Evolutionary conservation across 148 eudicot genomes (phyloP).

Genomic region (Agrostemma githago): DNA sequence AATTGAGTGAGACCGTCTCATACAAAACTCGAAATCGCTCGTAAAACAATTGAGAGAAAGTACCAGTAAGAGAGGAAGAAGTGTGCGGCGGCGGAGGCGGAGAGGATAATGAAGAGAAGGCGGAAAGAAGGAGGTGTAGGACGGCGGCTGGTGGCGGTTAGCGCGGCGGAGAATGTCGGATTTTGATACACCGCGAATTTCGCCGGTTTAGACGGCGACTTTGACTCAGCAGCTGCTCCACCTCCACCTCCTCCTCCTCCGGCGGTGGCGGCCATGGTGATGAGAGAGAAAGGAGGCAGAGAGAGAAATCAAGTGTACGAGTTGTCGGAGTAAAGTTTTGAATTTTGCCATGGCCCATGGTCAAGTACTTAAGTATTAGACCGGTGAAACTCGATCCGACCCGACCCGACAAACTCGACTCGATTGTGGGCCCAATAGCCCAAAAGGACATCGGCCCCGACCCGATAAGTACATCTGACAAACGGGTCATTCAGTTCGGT

Average conservation of each 20-base stretch:
- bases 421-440: no score
- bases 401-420: no score
- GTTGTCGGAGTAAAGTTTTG: no score
- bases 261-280: neutral
- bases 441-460: no score
- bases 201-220: slow-evolving; percentile 27
- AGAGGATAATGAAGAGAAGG: slow-evolving; percentile 46
- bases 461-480: no score
- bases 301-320: neutral
- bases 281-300: neutral
- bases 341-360: no score
- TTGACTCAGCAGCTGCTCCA: neutral
- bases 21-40: no score
- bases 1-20: no score
- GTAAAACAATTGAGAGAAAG: neutral
- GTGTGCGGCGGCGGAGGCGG: slow-evolving; percentile 51
- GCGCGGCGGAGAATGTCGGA: slow-evolving; percentile 68
- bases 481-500: no score
- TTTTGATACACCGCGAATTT: slow-evolving; percentile 76
- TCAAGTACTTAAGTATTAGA: no score
- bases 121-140: slow-evolving; percentile 54
- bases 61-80: slow-evolving; percentile 44
- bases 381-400: no score
- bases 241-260: neutral
- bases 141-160: slow-evolving; percentile 68